Evolutionary conservation across 306 rosid genomes (phyloP).

Genomic region (Ammopiptanthus mongolicus): DNA sequence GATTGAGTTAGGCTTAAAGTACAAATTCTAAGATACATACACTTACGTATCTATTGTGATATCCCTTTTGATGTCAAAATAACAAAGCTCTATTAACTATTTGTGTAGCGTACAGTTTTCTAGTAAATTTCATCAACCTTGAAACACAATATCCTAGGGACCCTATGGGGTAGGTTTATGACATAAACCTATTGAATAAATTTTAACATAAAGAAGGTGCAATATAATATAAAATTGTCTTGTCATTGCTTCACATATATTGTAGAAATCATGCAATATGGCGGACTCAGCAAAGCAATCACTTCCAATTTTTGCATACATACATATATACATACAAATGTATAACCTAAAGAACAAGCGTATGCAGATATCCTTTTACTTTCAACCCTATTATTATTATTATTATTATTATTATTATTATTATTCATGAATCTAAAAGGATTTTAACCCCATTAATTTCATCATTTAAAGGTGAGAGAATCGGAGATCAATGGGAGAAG

Average conservation of each 20-base stretch:
- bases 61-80: too few relatives aligned
- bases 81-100: background rate
- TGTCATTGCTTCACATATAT: background rate
- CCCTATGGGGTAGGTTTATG: background rate
- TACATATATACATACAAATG: background rate
- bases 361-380: background rate
- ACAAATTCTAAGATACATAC: too few relatives aligned
- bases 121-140: background rate
- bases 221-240: background rate
- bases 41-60: too few relatives aligned
- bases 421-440: conserved; percentile 18
- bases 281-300: background rate
- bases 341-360: background rate
- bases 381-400: background rate
- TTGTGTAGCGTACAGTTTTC: background rate
- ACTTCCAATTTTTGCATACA: background rate
- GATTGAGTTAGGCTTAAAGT: too few relatives aligned
- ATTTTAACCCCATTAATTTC: conserved; percentile 16
- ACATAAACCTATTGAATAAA: background rate
- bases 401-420: background rate
- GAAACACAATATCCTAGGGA: background rate
- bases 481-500: conserved; percentile 64
- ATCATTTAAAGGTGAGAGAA: conserved; percentile 55
- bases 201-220: background rate
- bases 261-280: background rate